Evolutionary conservation across 164 flowering plant species (phyloP), one percentile per base, ranked within the genome.

Genomic region (Sedum album): DNA sequence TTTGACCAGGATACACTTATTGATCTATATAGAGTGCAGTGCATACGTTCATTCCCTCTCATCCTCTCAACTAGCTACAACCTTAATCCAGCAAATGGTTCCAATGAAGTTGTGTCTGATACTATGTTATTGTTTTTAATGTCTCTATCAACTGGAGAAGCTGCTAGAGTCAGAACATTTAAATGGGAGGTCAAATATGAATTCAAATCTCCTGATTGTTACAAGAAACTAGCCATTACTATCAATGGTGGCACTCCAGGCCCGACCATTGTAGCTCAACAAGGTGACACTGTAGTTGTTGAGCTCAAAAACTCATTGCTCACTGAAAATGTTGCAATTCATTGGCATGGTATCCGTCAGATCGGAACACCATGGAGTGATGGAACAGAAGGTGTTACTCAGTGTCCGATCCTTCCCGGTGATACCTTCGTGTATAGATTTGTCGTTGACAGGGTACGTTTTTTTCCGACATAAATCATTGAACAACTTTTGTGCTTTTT

Each of bases 311-410:
- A 93, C 83, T 79, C 79, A 65, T 69, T 93, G 78, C 18, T 79
- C 4, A 86, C 94, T 0, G 98, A 93, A 70, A 86, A 88, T 46
- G 74, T 83, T n/a, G 93, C 96, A 0, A 85, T 93, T 62, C 98
- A 93, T 57, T 91, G 98, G 98, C 98, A 93, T 74, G 98, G 98
- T 10, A 90, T 93, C 64, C 80, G 97, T 53, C 98, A 90, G 96
- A 81, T 76, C 48, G 91, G 96, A 66, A 81, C 96, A 8, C 96
- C 97, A 1, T 90, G 98, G 98, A 75, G 75, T 41, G 98, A 93
- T 77, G 98, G 98, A 74, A 83, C 92, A 1, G 98, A 86, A 75
- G 97, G 96, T 3, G 87, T 93, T 1, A 83, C 97, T 10, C 98
- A 93, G 67, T 91, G 95, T 68, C 93, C 96, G 1, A 81, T 89